phyloP scores from a whole-genome alignment of 345 rosid genomes.

The Theobroma cacao region DNA sequence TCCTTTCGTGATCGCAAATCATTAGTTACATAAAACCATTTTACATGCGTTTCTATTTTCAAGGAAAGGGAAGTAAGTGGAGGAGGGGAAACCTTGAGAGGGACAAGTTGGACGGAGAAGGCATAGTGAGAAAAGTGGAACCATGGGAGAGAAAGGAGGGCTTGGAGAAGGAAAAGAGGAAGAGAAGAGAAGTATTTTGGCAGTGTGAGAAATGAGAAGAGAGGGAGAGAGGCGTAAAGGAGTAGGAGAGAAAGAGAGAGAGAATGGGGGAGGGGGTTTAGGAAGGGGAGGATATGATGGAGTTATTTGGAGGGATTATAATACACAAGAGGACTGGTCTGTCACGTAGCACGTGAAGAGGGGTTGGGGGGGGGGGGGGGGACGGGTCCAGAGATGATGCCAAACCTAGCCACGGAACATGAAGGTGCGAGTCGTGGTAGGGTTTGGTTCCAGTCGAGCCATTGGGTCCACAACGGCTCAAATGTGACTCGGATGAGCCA shows the following conservation, averaged over 20 bases:
- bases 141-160: conserved; percentile 35
- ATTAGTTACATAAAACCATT: neutral
- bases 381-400: conserved; percentile 10
- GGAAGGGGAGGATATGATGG: neutral
- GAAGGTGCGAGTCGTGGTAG: neutral
- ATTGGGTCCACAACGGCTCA: neutral
- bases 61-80: neutral
- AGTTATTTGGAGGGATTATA: conserved; percentile 28
- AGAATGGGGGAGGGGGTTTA: neutral
- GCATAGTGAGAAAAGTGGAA: conserved; percentile 38
- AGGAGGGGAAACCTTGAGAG: conserved; percentile 26
- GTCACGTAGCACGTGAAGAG: neutral
- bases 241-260: neutral
- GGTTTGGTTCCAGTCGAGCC: neutral
- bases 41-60: neutral
- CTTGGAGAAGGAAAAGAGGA: neutral
- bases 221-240: neutral
- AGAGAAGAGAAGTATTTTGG: neutral
- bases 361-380: neutral
- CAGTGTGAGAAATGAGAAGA: neutral
- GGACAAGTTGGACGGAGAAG: conserved; percentile 39
- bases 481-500: neutral
- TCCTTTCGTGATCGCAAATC: neutral
- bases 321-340: neutral
- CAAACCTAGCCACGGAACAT: neutral